Base-by-base conservation (phyloP, 2,329 filamentous ascomycete species). In the Neopestalotiopsis clavispora region DNA sequence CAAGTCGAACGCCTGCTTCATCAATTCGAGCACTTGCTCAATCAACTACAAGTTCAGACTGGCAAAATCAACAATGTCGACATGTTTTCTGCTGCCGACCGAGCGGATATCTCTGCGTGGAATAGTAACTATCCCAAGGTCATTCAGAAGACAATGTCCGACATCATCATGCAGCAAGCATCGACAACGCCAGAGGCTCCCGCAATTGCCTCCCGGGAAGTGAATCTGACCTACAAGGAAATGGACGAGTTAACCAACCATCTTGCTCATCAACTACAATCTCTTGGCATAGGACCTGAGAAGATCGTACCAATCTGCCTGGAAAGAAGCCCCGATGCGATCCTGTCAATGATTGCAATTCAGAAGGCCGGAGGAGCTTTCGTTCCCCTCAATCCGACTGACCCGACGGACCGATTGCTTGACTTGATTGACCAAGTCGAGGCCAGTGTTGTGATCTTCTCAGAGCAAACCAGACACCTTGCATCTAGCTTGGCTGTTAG, bases 311-410 rank as follows among this genome's bases (percentile, higher is more conserved):
- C 74, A 4, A 66, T 76, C n/a, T 74, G 72, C 59, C 73, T 76
- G 59, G 74, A 76, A 23, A 75, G 75, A 49, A 74, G 72, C 12
- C 66, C 69, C n/a, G 75, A 69, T 66, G 71, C 74, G 10, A 65
- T 74, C n/a, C 68, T 77, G 6, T 70, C 72, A 6, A 74, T 77
- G 68, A 67, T 78, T 40, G 74, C 68, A 7, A 70, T 74, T 1
- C 57, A 76, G 28, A 77, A 77, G 52, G 71, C 75, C 68, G 75
- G 74, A 52, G 75, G 68, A 32, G 70, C 68, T 42, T 73, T 69
- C 38, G 61, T 71, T 45, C 77, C 78, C 0, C 67, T 81, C 6
- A 78, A 81, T 65, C 77, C 79, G 30, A 76, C 78, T 63, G 68
- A 78, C 12, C 78, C 79, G 13, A 62, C 59, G 17, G 59, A 62